Evolutionary conservation across 306 rosid species (phyloP).

Genomic region (Medicago lupulina): DNA sequence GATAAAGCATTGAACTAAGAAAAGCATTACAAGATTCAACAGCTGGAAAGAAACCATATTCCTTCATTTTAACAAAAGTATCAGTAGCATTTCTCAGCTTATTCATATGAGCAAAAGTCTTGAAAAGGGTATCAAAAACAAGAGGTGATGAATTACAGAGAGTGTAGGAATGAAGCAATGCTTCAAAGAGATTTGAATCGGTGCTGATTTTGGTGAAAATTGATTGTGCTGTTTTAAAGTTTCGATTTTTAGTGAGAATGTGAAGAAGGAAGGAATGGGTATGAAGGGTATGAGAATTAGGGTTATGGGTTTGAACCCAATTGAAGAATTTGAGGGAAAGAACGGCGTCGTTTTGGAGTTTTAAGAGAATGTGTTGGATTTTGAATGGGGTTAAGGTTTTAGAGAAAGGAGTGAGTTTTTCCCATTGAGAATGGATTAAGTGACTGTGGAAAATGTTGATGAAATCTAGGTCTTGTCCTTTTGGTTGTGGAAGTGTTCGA

Average conservation of each 20-base stretch:
- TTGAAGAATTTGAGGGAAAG: slow-evolving; percentile 69
- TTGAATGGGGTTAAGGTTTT: slow-evolving; percentile 62
- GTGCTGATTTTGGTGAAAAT: slow-evolving; percentile 49
- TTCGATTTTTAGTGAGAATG: slow-evolving; percentile 65
- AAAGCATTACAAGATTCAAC: slow-evolving; percentile 80
- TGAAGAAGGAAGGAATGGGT: slow-evolving; percentile 70
- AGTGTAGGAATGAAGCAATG: slow-evolving; percentile 59
- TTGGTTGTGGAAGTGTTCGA: background rate
- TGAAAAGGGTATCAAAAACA: slow-evolving; percentile 80
- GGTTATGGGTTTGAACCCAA: slow-evolving; percentile 65
- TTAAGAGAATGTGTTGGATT: slow-evolving; percentile 66
- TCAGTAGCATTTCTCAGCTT: slow-evolving; percentile 67
- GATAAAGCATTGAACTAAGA: slow-evolving; percentile 65
- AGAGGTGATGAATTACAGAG: slow-evolving; percentile 68
- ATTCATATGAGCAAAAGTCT: slow-evolving; percentile 71
- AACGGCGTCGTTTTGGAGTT: slow-evolving; percentile 67
- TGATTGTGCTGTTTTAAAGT: slow-evolving; percentile 62
- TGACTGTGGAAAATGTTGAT: slow-evolving; percentile 74
- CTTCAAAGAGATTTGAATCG: slow-evolving; percentile 57
- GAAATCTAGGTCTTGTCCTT: slow-evolving; percentile 48
- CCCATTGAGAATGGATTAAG: slow-evolving; percentile 80
- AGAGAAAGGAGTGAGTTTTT: slow-evolving; percentile 58
- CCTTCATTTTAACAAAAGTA: slow-evolving; percentile 68
- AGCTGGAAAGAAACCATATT: slow-evolving; percentile 71
- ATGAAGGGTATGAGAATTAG: slow-evolving; percentile 61